A percentile compares a stretch with the other conserved stretches of the same genome.
Conservation (phyloP, 2,329 filamentous ascomycete genomes). For the Aspergillus japonicus region DNA sequence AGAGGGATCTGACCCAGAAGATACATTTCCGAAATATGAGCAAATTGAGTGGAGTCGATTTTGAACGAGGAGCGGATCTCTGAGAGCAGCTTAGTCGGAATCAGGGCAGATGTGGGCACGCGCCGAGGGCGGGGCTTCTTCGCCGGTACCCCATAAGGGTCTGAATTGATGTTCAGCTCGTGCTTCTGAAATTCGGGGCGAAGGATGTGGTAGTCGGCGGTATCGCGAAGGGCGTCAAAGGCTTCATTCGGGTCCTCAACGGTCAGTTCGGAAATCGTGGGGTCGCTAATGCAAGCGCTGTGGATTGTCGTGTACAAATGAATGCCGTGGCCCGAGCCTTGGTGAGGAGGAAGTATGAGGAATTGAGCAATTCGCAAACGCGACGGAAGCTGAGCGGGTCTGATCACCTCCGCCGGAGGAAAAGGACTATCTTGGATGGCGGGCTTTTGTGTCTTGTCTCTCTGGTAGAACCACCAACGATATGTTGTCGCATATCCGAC, state of each 20-base stretch:
- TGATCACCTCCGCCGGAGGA: slow-evolving; percentile 41
- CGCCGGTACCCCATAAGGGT: slow-evolving; percentile 38
- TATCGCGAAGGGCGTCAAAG: slow-evolving; percentile 65
- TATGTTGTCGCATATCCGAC: slow-evolving; percentile 90
- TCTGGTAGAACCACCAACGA: slow-evolving; percentile 67
- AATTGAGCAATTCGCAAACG: slow-evolving; percentile 91
- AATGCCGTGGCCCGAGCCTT: slow-evolving; percentile 74
- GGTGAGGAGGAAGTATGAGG: slow-evolving; percentile 82
- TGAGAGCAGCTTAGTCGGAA: slow-evolving; percentile 52
- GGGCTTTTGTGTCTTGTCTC: slow-evolving; percentile 39
- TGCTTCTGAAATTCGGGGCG: slow-evolving; percentile 51
- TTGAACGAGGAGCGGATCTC: slow-evolving; percentile 55
- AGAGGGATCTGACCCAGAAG: slow-evolving; percentile 57
- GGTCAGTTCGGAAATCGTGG: slow-evolving; percentile 76
- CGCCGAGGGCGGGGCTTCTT: slow-evolving; percentile 37
- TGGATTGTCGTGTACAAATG: slow-evolving; percentile 81
- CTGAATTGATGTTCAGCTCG: slow-evolving; percentile 49
- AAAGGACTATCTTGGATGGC: slow-evolving; percentile 45
- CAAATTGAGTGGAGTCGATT: slow-evolving; percentile 61
- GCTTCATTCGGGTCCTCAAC: slow-evolving; percentile 85
- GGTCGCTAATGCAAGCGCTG: slow-evolving; percentile 62
- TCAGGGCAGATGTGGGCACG: slow-evolving; percentile 54
- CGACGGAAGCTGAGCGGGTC: slow-evolving; percentile 65
- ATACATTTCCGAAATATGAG: slow-evolving; percentile 62
- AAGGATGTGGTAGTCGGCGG: slow-evolving; percentile 59